Conservation (phyloP, 2,329 filamentous ascomycete species). For the Fusarium sp. region DNA sequence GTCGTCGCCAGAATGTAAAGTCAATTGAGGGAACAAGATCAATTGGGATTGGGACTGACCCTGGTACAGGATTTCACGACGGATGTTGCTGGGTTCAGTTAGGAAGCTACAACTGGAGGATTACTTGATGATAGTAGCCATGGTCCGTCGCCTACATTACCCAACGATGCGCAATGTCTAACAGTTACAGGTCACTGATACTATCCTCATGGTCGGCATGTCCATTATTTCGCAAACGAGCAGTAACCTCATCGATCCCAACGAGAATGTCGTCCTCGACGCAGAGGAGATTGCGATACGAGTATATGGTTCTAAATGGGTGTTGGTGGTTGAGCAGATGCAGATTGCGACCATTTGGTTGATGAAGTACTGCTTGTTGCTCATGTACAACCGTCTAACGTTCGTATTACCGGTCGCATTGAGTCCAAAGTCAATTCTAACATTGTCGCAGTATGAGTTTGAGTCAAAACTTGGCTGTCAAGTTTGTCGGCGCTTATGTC, state of each 20-base stretch:
- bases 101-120: conserved; percentile 66
- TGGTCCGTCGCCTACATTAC: conserved; percentile 53
- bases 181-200: conserved; percentile 58
- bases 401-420: conserved; percentile 45
- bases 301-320: conserved; percentile 69
- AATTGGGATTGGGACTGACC: background rate
- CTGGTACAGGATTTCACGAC: conserved; percentile 52
- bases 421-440: conserved; percentile 14
- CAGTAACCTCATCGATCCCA: conserved; percentile 68
- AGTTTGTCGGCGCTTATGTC: conserved; percentile 61
- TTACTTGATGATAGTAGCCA: conserved; percentile 65
- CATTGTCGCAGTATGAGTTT: conserved; percentile 55
- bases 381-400: conserved; percentile 69
- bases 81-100: conserved; percentile 57
- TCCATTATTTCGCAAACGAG: conserved; percentile 67
- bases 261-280: conserved; percentile 59
- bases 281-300: conserved; percentile 57
- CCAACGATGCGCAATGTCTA: background rate
- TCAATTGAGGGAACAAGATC: background rate
- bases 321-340: conserved; percentile 70
- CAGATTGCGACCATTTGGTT: conserved; percentile 70
- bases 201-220: conserved; percentile 64
- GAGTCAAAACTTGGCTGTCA: conserved; percentile 60
- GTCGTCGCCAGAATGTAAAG: conserved; percentile 57
- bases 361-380: conserved; percentile 67